Conservation (phyloP, 306 rosid genomes). For the Cajanus cajan region DNA sequence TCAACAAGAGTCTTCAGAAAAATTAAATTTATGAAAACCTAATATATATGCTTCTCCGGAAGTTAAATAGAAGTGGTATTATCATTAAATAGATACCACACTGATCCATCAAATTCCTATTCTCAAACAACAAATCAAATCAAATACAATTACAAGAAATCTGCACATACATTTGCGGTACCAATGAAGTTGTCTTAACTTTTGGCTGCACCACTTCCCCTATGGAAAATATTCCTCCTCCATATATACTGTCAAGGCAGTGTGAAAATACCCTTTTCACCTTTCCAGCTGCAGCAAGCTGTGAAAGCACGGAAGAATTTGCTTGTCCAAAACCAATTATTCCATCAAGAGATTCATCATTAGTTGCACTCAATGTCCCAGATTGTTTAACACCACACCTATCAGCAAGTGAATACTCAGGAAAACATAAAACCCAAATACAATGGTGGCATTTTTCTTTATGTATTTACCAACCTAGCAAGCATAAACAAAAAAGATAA, state of each 20-base stretch:
- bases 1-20: constrained; percentile 7
- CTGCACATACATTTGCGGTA: constrained; percentile 63
- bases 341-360: constrained; percentile 67
- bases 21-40: not conserved
- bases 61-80: constrained; percentile 4
- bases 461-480: not conserved
- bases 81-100: constrained; percentile 28
- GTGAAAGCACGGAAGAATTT: constrained; percentile 83
- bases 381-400: constrained; percentile 80
- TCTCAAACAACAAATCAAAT: constrained; percentile 7
- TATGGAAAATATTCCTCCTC: constrained; percentile 91
- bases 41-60: constrained; percentile 10
- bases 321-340: constrained; percentile 95
- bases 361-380: constrained; percentile 52
- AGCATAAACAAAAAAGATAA: not conserved
- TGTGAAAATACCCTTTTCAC: constrained; percentile 81
- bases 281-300: constrained; percentile 79
- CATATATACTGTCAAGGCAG: constrained; percentile 73
- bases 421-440: not conserved
- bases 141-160: constrained; percentile 1
- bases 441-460: not conserved
- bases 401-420: constrained; percentile 27
- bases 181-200: constrained; percentile 55
- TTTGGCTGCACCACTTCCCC: constrained; percentile 84
- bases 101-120: constrained; percentile 1